Evolutionary conservation across 1,139 yeast species (phyloP).

Genomic region (Yamadazyma sp.): DNA sequence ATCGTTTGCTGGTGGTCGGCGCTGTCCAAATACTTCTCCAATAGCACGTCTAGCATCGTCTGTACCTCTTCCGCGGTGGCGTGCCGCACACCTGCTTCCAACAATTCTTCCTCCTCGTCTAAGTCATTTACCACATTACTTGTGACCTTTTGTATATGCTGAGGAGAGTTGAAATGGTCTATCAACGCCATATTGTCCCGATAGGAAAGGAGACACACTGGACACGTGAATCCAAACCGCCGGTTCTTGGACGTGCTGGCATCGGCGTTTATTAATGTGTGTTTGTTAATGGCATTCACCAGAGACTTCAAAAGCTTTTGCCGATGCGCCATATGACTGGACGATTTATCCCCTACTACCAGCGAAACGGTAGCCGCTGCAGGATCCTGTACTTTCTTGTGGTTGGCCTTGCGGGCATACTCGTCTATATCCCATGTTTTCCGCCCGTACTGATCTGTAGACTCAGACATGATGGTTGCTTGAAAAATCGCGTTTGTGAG

Average conservation of each 20-base stretch:
- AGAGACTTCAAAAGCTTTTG: constrained; percentile 30
- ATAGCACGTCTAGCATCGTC: constrained; percentile 32
- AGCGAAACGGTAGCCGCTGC: not conserved
- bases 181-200: constrained; percentile 78
- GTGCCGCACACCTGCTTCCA: constrained; percentile 34
- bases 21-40: constrained; percentile 23
- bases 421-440: constrained; percentile 71
- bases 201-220: constrained; percentile 73
- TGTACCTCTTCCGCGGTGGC: constrained; percentile 33
- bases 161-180: constrained; percentile 79
- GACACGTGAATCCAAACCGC: constrained; percentile 81
- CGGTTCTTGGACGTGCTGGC: constrained; percentile 42
- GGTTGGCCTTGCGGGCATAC: constrained; percentile 49
- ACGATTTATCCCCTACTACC: constrained; percentile 18
- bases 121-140: constrained; percentile 23
- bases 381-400: not conserved
- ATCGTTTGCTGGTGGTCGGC: constrained; percentile 22
- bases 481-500: not conserved
- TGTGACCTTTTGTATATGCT: constrained; percentile 41
- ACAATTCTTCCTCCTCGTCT: constrained; percentile 26
- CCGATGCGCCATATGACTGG: constrained; percentile 30
- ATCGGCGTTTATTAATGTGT: constrained; percentile 29
- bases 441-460: constrained; percentile 55
- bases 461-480: not conserved
- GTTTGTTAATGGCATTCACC: constrained; percentile 34